phyloP scores from a whole-genome alignment of 148 eudicot genomes.

The Suaeda aralocaspica region DNA sequence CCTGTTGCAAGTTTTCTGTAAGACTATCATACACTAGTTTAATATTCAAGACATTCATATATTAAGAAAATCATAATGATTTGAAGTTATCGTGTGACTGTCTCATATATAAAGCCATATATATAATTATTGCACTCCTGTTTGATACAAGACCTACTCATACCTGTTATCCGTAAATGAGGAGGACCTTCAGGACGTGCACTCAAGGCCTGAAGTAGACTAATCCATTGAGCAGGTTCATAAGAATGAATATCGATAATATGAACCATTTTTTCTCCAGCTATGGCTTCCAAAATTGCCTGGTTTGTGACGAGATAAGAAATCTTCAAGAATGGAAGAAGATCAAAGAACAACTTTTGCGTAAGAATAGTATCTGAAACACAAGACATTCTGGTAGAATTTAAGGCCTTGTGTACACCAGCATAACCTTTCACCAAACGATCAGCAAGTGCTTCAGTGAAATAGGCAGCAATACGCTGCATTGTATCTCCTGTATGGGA shows the following conservation, averaged over 20 bases:
- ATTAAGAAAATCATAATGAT: too few species aligned
- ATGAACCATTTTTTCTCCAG: conserved; percentile 69
- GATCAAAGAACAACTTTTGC: conserved; percentile 49
- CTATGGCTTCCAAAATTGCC: conserved; percentile 71
- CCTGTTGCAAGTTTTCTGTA: conserved; percentile 15
- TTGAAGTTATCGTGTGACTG: too few species aligned
- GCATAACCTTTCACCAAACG: conserved; percentile 56
- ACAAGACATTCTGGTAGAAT: conserved; percentile 39
- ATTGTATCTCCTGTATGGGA: conserved; percentile 65
- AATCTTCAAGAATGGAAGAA: conserved; percentile 57
- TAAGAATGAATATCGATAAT: conserved; percentile 54
- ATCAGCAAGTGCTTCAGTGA: conserved; percentile 68
- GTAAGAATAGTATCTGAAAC: conserved; percentile 47
- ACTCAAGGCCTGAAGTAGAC: conserved; percentile 50
- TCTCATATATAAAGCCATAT: too few species aligned
- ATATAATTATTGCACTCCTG: too few species aligned
- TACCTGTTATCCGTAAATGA: conserved; percentile 56
- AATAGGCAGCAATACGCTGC: conserved; percentile 76
- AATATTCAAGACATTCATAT: too few species aligned
- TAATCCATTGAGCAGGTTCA: conserved; percentile 79
- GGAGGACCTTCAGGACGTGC: conserved; percentile 63
- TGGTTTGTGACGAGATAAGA: conserved; percentile 60
- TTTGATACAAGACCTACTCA: too few species aligned
- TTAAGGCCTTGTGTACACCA: conserved; percentile 64
- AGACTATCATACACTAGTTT: too few species aligned